These are phyloP conservation scores for Globisporangium iwayamae DNA, from an alignment of 352 stramenopile species.

Conservation along the genomic window DNA sequence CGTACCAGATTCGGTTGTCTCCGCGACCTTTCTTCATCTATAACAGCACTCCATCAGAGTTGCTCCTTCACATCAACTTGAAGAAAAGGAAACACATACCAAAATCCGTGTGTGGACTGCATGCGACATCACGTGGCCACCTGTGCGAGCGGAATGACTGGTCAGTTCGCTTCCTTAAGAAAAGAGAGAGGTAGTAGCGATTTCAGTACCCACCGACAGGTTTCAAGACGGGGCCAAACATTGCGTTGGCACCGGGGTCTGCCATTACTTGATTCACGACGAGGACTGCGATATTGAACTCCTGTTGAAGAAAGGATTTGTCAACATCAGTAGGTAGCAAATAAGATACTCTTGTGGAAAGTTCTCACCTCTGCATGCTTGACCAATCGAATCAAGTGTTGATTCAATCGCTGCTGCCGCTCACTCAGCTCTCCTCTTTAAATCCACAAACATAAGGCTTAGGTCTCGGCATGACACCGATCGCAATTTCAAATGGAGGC, in stretches of 20 bases:
- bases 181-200: background rate
- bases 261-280: slow-evolving; percentile 92
- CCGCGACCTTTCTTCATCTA: slow-evolving; percentile 90
- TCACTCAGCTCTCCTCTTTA: slow-evolving; percentile 49
- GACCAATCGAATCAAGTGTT: slow-evolving; percentile 85
- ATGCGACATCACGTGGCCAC: slow-evolving; percentile 94
- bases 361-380: slow-evolving; percentile 63
- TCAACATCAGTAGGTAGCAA: background rate
- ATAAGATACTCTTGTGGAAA: background rate
- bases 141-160: slow-evolving; percentile 17
- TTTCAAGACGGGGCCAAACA: slow-evolving; percentile 85
- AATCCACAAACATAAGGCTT: background rate
- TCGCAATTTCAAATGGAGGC: background rate
- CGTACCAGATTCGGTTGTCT: slow-evolving; percentile 86
- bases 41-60: background rate
- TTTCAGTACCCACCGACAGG: slow-evolving; percentile 48
- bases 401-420: slow-evolving; percentile 89
- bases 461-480: background rate
- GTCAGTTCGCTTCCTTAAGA: background rate
- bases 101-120: slow-evolving; percentile 95
- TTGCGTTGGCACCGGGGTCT: slow-evolving; percentile 76
- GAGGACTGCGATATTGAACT: slow-evolving; percentile 93
- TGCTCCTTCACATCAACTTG: slow-evolving; percentile 6
- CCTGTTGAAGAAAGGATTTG: slow-evolving; percentile 38
- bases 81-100: slow-evolving; percentile 28